Percentiles rank a stretch among this genome's conserved stretches.
phyloP scores from a whole-genome alignment of 2,329 filamentous ascomycete genomes.

The Dryadomyces sulphureus region DNA sequence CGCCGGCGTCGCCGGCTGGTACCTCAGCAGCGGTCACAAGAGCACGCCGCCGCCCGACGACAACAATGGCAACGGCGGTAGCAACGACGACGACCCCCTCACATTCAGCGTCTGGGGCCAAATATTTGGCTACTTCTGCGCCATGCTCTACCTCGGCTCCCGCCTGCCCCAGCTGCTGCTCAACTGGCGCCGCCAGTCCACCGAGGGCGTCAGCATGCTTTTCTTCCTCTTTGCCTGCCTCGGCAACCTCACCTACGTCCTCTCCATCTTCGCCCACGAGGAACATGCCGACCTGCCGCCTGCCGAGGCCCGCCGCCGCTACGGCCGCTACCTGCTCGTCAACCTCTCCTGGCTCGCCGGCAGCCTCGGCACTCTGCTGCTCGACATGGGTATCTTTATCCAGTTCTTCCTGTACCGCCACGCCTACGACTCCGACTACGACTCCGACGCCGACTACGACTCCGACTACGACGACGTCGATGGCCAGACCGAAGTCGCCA shows the following conservation, averaged over 20 bases:
- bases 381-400: constrained; percentile 76
- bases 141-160: constrained; percentile 74
- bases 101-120: constrained; percentile 68
- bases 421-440: constrained; percentile 12
- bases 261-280: constrained; percentile 83
- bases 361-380: constrained; percentile 69
- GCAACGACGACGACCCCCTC: constrained; percentile 30
- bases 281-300: constrained; percentile 36
- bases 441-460: constrained; percentile 13
- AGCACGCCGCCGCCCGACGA: constrained; percentile 21
- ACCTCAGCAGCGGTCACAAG: constrained; percentile 41
- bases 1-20: constrained; percentile 79
- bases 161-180: constrained; percentile 81
- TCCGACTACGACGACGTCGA: background rate
- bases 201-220: constrained; percentile 81
- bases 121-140: constrained; percentile 86
- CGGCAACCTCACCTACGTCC: constrained; percentile 84
- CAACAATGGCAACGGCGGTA: constrained; percentile 21
- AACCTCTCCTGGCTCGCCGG: constrained; percentile 86
- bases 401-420: constrained; percentile 75
- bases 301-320: constrained; percentile 53
- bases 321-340: constrained; percentile 71
- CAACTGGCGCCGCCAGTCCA: constrained; percentile 84
- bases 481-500: constrained; percentile 15
- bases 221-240: constrained; percentile 97